Percentiles rank a stretch among this genome's conserved stretches.
These are phyloP conservation scores for Turritis glabra DNA, from an alignment of 345 rosid species.

Conservation along the genomic window DNA sequence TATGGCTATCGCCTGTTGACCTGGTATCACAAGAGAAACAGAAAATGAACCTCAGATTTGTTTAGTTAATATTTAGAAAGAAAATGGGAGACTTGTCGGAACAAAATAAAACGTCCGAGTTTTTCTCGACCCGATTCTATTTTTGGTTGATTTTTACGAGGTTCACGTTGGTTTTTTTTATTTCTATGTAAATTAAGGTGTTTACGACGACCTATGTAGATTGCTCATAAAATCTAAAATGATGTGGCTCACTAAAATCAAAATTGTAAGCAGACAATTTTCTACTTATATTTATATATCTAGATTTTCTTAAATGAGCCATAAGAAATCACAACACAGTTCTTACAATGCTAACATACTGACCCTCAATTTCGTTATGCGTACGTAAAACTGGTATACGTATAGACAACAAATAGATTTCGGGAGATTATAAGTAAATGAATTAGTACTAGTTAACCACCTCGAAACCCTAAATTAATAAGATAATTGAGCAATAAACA, in stretches of 20 bases:
- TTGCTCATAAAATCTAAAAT: neutral
- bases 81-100: slow-evolving; percentile 27
- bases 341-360: neutral
- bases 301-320: neutral
- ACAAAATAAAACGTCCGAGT: slow-evolving; percentile 4
- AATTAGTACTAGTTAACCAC: neutral
- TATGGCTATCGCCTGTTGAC: slow-evolving; percentile 20
- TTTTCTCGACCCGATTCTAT: slow-evolving; percentile 34
- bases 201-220: slow-evolving; percentile 2
- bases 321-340: neutral
- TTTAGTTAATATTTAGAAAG: slow-evolving; percentile 37
- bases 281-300: too few species aligned
- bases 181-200: neutral
- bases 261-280: neutral
- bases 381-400: neutral
- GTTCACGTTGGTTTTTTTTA: slow-evolving; percentile 10
- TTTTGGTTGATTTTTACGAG: slow-evolving; percentile 18
- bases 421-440: neutral
- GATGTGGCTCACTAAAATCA: neutral
- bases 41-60: slow-evolving; percentile 31
- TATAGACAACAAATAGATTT: neutral
- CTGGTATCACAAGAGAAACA: slow-evolving; percentile 30
- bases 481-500: slow-evolving; percentile 24
- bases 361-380: neutral
- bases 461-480: slow-evolving; percentile 18